Base-by-base conservation (phyloP, 2,329 filamentous ascomycete genomes). In the Cylindrodendrum hubeiense region DNA sequence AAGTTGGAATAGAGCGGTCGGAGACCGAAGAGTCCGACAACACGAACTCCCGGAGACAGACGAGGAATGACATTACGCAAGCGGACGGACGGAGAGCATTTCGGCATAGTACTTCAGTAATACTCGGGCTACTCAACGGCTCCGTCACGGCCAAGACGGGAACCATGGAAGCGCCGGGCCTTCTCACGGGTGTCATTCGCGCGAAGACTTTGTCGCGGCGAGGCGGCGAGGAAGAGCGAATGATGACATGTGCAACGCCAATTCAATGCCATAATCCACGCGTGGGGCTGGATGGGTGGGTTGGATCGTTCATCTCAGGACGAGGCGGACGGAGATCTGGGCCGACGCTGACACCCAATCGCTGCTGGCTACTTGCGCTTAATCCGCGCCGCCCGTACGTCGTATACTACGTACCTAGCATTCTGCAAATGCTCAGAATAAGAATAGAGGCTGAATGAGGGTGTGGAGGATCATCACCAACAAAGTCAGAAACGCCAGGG, bases 301-400 rank as follows among this genome's bases (percentile, higher is more conserved):
- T 19, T 15, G 26, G 33, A 52, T 52, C 19, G 34, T 47, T 56
- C 56, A 52, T 56, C 19, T 34, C 22, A 55, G 50, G 46, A 22
- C 28, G 56, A 65, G 34, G 44, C 56, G 62, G 56, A 30, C 37
- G 47, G 34, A 60, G 62, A 65, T 60, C 62, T 65, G 50, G 54
- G 41, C 49, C 33, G 41, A 43, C 41, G 10, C 28, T 8, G 33
- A 22, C 39, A 49, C 22, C 44, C 37, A 46, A 63, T 56, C 28
- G 33, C 21, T 39, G 37, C 15, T 28, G 26, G 13, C 44, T 15
- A 46, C 41, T 28, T 53, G 39, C 2, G 28, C 5, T 22, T 24
- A 12, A 26, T 44, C 41, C 47, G 43, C 37, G n/a, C 28, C 19
- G 30, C 24, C 44, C 41, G 49, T 47, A 60, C 24, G 21, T 22